Conservation (phyloP, 495 filamentous ascomycete genomes). For the Acidiella bohemica region DNA sequence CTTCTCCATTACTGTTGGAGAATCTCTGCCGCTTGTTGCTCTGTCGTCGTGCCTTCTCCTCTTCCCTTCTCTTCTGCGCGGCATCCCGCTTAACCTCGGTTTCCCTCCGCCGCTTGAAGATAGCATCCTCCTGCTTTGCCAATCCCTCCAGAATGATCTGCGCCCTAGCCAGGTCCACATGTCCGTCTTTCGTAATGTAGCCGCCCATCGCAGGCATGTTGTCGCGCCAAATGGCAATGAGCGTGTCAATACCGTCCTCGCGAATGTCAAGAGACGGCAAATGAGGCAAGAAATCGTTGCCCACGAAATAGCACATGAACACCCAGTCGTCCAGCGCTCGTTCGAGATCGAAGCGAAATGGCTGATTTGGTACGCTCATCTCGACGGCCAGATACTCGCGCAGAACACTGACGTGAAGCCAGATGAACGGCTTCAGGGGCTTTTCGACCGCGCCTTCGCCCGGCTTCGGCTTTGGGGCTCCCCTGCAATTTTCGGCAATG, state of each 20-base stretch:
- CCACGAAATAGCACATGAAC: slow-evolving; percentile 99
- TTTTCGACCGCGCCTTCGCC: slow-evolving; percentile 54
- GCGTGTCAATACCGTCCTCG: slow-evolving; percentile 90
- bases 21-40: slow-evolving; percentile 34
- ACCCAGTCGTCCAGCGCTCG: slow-evolving; percentile 99
- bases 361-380: slow-evolving; percentile 64
- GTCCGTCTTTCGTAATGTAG: slow-evolving; percentile 88
- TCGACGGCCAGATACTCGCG: slow-evolving; percentile 89
- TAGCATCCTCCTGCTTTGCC: slow-evolving; percentile 88
- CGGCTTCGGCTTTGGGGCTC: slow-evolving; percentile 68
- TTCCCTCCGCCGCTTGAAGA: slow-evolving; percentile 74
- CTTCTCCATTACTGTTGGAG: background rate
- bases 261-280: slow-evolving; percentile 91
- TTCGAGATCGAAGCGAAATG: slow-evolving; percentile 77
- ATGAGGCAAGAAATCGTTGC: slow-evolving; percentile 97
- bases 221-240: slow-evolving; percentile 91
- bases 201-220: slow-evolving; percentile 84
- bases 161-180: slow-evolving; percentile 72
- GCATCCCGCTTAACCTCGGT: slow-evolving; percentile 69
- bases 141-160: slow-evolving; percentile 81
- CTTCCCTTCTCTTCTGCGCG: slow-evolving; percentile 60
- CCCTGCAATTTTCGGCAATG: slow-evolving; percentile 66
- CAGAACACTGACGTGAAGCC: slow-evolving; percentile 85
- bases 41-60: slow-evolving; percentile 46
- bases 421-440: slow-evolving; percentile 81